Conservation (phyloP, 2,329 filamentous ascomycete genomes). For the Lasiodiplodia theobromae region DNA sequence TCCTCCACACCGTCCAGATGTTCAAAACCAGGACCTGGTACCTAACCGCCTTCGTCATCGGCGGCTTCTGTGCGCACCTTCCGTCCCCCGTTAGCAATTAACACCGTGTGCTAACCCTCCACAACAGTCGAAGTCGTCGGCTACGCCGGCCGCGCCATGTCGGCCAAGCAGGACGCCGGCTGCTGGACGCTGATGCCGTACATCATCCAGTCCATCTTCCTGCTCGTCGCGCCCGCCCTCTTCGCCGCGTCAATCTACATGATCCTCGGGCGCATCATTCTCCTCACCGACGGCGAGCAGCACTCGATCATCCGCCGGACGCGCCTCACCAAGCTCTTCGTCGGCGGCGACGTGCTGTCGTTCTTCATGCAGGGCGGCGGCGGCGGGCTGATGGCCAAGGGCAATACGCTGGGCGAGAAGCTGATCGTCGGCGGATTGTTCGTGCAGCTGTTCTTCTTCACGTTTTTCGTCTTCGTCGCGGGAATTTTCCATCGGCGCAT, state of each 20-base stretch:
- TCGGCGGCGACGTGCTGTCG: conserved; percentile 51
- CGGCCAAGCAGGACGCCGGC: conserved; percentile 38
- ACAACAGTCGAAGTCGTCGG: conserved; percentile 58
- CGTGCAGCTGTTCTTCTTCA: conserved; percentile 60
- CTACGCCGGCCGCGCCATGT: conserved; percentile 54
- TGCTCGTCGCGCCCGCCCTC: conserved; percentile 55
- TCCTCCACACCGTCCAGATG: conserved; percentile 50
- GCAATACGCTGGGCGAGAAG: conserved; percentile 41
- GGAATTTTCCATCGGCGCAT: conserved; percentile 40
- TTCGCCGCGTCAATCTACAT: conserved; percentile 58
- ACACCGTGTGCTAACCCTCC: too few species aligned
- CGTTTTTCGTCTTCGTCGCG: conserved; percentile 53
- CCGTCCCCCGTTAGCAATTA: too few species aligned
- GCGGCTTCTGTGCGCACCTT: conserved; percentile 56
- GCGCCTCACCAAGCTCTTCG: conserved; percentile 52
- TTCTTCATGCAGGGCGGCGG: conserved; percentile 48
- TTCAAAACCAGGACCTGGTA: conserved; percentile 55
- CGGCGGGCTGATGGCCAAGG: not conserved
- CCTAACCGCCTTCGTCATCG: conserved; percentile 59
- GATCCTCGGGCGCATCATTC: conserved; percentile 51
- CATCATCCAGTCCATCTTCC: conserved; percentile 52
- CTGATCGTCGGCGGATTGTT: conserved; percentile 58
- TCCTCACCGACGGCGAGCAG: conserved; percentile 42
- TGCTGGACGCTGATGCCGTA: conserved; percentile 46
- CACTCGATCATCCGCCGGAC: conserved; percentile 43